Evolutionary conservation across 192 early-diverging fungal species (phyloP), one percentile per base, ranked within the genome.

Genomic region (Entomortierella lignicola): DNA sequence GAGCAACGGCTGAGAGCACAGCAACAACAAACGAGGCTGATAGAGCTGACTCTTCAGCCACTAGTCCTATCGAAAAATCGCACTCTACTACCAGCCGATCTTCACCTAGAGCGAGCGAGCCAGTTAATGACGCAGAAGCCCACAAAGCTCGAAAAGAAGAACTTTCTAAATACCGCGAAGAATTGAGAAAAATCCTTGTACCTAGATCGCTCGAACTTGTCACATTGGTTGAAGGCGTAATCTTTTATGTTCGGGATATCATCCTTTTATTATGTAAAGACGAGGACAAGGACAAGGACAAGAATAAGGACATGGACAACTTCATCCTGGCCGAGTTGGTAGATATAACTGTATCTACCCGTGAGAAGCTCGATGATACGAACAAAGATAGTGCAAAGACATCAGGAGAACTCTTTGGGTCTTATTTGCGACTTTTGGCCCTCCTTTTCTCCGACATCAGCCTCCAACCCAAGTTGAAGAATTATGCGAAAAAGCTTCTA

Each of bases 181-280:
- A 73, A 26, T 30, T 94, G 52, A 84, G 58, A 34, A 32, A 50
- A 29, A 63, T 57, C 8, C 63, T 81, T 30, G 61, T 81, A 5
- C 17, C 25, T 10, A 44, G 81, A 25, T 63, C 73, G 39, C 13
- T 91, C 60, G 81, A 61, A 44, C 27, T 91, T 27, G 62, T 90
- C 4, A 85, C 84, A 52, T 42, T 66, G 41, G 60, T 86, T 51
- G 92, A 92, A 11, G 89, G 84, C 39, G 77, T 91, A 21, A 85
- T 91, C 20, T 94, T 93, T 67, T 81, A 85, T 32, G 71, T 93
- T 0, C 88, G 89, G 54, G 92, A 93, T 23, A 64, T 94, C 21
- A 55, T 91, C 27, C 81, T 85, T 6, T 64, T 89, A 10, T 27
- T 90, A 25, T 82, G 84, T 48, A 87, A 89, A 60, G 70, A 75